These are phyloP conservation scores for Tulasnella sp. DNA, from an alignment of 768 basidiomycete species.

Conservation along the genomic window DNA sequence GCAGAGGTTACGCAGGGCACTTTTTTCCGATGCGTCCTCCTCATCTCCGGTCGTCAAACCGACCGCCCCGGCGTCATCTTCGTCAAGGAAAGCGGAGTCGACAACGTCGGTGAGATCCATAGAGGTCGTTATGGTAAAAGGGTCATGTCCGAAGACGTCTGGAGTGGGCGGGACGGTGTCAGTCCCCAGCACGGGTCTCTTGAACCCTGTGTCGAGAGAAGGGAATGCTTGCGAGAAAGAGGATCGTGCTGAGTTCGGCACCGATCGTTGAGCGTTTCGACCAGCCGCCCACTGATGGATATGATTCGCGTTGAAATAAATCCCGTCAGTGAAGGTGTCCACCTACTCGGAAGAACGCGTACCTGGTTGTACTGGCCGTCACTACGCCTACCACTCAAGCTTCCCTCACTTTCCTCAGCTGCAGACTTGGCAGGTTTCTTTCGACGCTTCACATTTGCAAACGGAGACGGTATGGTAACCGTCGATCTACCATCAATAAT, in stretches of 20 bases:
- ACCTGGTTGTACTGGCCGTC: background rate
- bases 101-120: slow-evolving; percentile 18
- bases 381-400: slow-evolving; percentile 6
- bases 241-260: background rate
- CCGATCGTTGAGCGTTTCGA: background rate
- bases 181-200: background rate
- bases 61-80: background rate
- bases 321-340: background rate
- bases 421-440: background rate
- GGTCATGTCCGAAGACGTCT: background rate
- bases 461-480: slow-evolving; percentile 3
- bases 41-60: background rate
- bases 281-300: too few species aligned
- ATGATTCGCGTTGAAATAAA: background rate
- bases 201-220: background rate
- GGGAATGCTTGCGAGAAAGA: slow-evolving; percentile 6
- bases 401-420: slow-evolving; percentile 7
- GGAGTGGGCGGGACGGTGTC: background rate
- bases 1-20: slow-evolving; percentile 6
- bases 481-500: slow-evolving; percentile 5
- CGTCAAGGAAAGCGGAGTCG: slow-evolving; percentile 13
- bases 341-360: background rate
- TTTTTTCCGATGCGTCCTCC: slow-evolving; percentile 1
- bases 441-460: slow-evolving; percentile 1
- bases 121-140: background rate